These are phyloP conservation scores for Turnera subulata DNA, from an alignment of 345 rosid species.

Conservation along the genomic window DNA sequence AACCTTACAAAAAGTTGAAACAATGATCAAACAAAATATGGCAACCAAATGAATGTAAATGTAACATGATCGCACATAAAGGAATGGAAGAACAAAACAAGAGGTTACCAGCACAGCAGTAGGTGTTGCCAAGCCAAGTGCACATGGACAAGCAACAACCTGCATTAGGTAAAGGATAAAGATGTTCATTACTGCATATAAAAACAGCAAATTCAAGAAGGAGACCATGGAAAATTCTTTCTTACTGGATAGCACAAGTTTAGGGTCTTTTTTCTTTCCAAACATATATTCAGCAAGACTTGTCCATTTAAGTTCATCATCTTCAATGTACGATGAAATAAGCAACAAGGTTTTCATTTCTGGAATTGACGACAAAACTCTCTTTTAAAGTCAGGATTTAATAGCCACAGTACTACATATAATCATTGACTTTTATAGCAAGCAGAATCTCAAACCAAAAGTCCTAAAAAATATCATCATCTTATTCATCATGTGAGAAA, in stretches of 20 bases:
- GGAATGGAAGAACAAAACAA: slow-evolving; percentile 12
- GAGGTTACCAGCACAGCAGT: slow-evolving; percentile 86
- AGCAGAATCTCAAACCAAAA: too few relatives aligned
- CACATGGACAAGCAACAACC: slow-evolving; percentile 99
- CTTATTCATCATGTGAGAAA: background rate
- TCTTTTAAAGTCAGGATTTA: background rate
- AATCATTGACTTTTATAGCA: too few relatives aligned
- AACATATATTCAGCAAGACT: background rate
- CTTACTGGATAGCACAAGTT: background rate
- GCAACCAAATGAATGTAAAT: too few relatives aligned
- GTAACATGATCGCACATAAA: slow-evolving; percentile 14
- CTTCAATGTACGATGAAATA: background rate
- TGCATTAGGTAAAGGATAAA: slow-evolving; percentile 25
- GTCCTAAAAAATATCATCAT: too few relatives aligned
- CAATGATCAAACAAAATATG: slow-evolving; percentile 5
- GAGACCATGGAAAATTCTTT: background rate
- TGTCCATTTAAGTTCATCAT: background rate
- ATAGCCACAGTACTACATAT: too few relatives aligned
- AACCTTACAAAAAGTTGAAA: slow-evolving; percentile 36
- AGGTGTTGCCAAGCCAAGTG: slow-evolving; percentile 97
- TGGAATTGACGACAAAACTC: background rate
- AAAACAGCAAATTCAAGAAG: background rate
- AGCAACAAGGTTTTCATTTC: too few relatives aligned
- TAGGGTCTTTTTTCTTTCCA: background rate
- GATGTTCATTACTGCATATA: slow-evolving; percentile 10